Evolutionary conservation across 495 filamentous ascomycete species (phyloP).

Genomic region (Neurospora cerealis): DNA sequence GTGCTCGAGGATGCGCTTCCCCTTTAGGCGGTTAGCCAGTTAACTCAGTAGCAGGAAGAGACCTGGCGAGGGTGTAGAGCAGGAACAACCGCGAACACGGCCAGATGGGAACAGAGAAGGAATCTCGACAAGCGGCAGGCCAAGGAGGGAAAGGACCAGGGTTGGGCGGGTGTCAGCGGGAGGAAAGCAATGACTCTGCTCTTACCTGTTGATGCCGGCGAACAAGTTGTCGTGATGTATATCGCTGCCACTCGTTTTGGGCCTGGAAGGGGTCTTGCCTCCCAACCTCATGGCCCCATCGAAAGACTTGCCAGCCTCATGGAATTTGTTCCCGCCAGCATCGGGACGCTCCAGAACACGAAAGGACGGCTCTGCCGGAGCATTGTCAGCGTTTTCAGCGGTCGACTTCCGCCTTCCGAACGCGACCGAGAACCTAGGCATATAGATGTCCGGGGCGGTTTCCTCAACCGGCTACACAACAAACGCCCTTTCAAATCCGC

Average conservation of each 20-base stretch:
- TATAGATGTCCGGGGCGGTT: slow-evolving; percentile 29
- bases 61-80: background rate
- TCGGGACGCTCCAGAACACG: slow-evolving; percentile 39
- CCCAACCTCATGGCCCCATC: slow-evolving; percentile 29
- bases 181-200: slow-evolving; percentile 1
- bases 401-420: slow-evolving; percentile 42
- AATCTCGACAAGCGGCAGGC: background rate
- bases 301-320: slow-evolving; percentile 25
- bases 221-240: slow-evolving; percentile 47
- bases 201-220: slow-evolving; percentile 43
- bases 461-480: slow-evolving; percentile 4
- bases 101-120: background rate
- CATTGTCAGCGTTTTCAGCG: slow-evolving; percentile 39
- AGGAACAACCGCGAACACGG: background rate
- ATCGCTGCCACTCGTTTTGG: slow-evolving; percentile 19
- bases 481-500: slow-evolving; percentile 9
- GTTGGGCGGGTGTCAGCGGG: background rate
- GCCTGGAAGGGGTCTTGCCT: slow-evolving; percentile 15
- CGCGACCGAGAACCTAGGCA: slow-evolving; percentile 43
- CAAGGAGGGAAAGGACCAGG: background rate
- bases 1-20: slow-evolving; percentile 57
- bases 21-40: slow-evolving; percentile 26
- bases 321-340: slow-evolving; percentile 8
- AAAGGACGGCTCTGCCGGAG: slow-evolving; percentile 33
- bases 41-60: slow-evolving; percentile 3